A percentile compares a stretch with the other conserved stretches of the same genome.
phyloP scores from a whole-genome alignment of 2,329 filamentous ascomycete genomes.

The Cercospora sojina region DNA sequence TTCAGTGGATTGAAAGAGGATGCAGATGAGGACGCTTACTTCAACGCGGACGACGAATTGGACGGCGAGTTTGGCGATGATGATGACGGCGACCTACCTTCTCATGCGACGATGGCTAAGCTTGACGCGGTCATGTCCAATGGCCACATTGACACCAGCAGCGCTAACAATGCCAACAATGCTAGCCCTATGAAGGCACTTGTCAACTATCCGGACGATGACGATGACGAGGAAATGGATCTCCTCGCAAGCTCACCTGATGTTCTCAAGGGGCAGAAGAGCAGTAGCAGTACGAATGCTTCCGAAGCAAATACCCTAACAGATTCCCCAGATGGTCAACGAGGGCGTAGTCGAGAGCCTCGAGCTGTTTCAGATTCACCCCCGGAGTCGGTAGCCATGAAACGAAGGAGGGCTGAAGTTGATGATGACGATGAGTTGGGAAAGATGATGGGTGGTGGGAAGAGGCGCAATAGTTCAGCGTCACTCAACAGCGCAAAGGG shows the following conservation, averaged over 20 bases:
- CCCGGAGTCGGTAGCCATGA: constrained; percentile 60
- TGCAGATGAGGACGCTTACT: constrained; percentile 86
- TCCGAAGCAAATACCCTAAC: constrained; percentile 25
- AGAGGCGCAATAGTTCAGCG: constrained; percentile 45
- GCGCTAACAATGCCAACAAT: neutral
- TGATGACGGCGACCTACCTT: constrained; percentile 35
- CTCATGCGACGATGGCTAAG: constrained; percentile 18
- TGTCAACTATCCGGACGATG: constrained; percentile 91
- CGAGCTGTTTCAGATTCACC: constrained; percentile 35
- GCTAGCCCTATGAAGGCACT: constrained; percentile 65
- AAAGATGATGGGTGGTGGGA: constrained; percentile 62
- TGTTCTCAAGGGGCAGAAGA: constrained; percentile 36
- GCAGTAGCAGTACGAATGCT: constrained; percentile 25
- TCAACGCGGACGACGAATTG: constrained; percentile 83
- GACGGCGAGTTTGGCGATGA: constrained; percentile 59
- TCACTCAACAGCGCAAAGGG: constrained; percentile 28
- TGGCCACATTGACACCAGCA: constrained; percentile 46
- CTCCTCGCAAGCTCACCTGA: constrained; percentile 50
- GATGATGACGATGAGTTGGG: constrained; percentile 87
- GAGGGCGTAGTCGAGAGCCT: constrained; percentile 23
- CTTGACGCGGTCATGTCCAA: constrained; percentile 49
- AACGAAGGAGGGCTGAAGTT: constrained; percentile 81
- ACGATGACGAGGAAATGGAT: constrained; percentile 65
- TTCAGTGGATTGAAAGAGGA: constrained; percentile 77
- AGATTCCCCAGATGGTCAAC: constrained; percentile 26